Evolutionary conservation across 768 basidiomycete genomes (phyloP).

Genomic region (Mycena amicta): DNA sequence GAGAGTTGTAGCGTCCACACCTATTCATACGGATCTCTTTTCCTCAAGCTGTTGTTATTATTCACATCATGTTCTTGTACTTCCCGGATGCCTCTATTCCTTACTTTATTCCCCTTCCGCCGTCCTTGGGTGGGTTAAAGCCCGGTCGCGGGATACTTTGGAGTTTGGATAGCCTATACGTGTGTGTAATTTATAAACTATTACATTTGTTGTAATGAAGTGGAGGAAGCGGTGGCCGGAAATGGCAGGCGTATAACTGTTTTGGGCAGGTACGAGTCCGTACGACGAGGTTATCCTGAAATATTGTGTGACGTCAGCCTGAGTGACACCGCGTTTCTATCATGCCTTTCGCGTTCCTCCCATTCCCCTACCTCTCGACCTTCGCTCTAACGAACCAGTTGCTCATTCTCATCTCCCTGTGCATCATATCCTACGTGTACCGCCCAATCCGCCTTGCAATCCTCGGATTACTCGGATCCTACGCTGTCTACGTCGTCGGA

Average conservation of each 20-base stretch:
- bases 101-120: background rate
- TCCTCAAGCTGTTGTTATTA: background rate
- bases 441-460: slow-evolving; percentile 31
- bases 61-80: background rate
- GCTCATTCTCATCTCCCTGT: slow-evolving; percentile 26
- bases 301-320: background rate
- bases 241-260: background rate
- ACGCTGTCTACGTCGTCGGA: slow-evolving; percentile 31
- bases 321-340: background rate
- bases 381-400: slow-evolving; percentile 10
- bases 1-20: background rate
- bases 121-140: background rate
- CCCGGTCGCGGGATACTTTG: too few species aligned
- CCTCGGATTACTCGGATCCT: slow-evolving; percentile 29
- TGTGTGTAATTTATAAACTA: too few species aligned
- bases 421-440: slow-evolving; percentile 34
- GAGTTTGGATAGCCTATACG: too few species aligned
- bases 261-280: too few species aligned
- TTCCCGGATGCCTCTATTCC: background rate
- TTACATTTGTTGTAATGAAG: too few species aligned
- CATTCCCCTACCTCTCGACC: slow-evolving; percentile 15
- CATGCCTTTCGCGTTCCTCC: slow-evolving; percentile 24
- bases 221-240: background rate
- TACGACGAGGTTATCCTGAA: too few species aligned
- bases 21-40: background rate